These are phyloP conservation scores for Lepidium didymum DNA, from an alignment of 345 rosid species.

Conservation along the genomic window DNA sequence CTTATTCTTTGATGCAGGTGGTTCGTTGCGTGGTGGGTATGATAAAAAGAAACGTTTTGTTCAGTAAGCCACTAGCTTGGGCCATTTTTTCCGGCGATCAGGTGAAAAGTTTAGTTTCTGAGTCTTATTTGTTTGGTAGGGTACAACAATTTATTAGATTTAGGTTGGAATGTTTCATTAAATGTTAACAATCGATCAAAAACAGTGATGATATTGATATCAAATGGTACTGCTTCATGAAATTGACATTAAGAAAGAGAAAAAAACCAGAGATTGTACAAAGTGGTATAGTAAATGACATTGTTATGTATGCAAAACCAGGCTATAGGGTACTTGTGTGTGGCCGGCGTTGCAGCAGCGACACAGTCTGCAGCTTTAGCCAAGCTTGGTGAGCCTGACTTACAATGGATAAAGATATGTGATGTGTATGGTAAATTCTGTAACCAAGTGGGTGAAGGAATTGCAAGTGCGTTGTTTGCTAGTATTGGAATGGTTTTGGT, in stretches of 20 bases:
- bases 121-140: constrained; percentile 4
- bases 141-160: not conserved
- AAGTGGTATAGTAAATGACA: not conserved
- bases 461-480: constrained; percentile 48
- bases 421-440: constrained; percentile 74
- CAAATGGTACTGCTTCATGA: not conserved
- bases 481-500: constrained; percentile 47
- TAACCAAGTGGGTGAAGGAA: constrained; percentile 73
- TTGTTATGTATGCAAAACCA: constrained; percentile 29
- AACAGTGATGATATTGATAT: not conserved
- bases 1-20: constrained; percentile 65
- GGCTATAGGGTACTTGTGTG: constrained; percentile 64
- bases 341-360: constrained; percentile 66
- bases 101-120: constrained; percentile 32
- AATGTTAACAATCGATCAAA: not conserved
- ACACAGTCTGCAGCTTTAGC: constrained; percentile 72
- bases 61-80: constrained; percentile 83
- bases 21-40: constrained; percentile 69
- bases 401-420: constrained; percentile 91
- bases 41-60: constrained; percentile 57
- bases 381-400: constrained; percentile 71
- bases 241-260: not conserved
- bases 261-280: not conserved
- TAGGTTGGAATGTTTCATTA: not conserved
- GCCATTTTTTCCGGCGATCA: constrained; percentile 87